These are phyloP conservation scores for Zygotorulaspora chibaensis DNA, from an alignment of 805 yeast species.

Conservation along the genomic window DNA sequence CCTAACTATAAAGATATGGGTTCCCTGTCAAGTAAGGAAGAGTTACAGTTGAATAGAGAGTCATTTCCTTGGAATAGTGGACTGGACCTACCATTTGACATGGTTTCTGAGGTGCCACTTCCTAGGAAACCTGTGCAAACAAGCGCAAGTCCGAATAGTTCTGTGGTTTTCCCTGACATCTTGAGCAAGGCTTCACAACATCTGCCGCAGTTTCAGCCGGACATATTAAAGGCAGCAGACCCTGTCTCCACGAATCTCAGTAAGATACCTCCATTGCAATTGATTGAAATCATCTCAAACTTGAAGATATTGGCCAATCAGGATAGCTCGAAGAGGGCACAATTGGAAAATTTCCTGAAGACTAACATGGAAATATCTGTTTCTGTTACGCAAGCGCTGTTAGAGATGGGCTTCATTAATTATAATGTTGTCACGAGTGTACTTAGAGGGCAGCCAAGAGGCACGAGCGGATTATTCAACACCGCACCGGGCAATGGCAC, in stretches of 20 bases:
- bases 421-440: constrained; percentile 62
- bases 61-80: constrained; percentile 31
- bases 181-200: constrained; percentile 51
- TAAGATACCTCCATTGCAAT: constrained; percentile 63
- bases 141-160: constrained; percentile 4
- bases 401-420: constrained; percentile 74
- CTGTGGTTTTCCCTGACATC: constrained; percentile 42
- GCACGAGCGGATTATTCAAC: constrained; percentile 16
- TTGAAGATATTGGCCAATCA: constrained; percentile 54
- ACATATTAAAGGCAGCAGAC: constrained; percentile 50
- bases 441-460: constrained; percentile 21
- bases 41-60: constrained; percentile 28
- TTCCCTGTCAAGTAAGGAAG: constrained; percentile 8
- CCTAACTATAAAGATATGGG: constrained; percentile 16
- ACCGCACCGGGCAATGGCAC: constrained; percentile 17
- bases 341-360: constrained; percentile 49
- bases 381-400: constrained; percentile 67
- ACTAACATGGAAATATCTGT: constrained; percentile 55
- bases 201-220: constrained; percentile 47
- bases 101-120: constrained; percentile 34
- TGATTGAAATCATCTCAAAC: constrained; percentile 64
- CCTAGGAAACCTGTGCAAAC: constrained; percentile 27
- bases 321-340: constrained; percentile 42
- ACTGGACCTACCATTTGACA: constrained; percentile 34
- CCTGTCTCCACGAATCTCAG: constrained; percentile 58